Percentiles rank a stretch among this genome's conserved stretches.
Conservation (phyloP, 345 rosid genomes). For the Melaleuca quinquenervia region DNA sequence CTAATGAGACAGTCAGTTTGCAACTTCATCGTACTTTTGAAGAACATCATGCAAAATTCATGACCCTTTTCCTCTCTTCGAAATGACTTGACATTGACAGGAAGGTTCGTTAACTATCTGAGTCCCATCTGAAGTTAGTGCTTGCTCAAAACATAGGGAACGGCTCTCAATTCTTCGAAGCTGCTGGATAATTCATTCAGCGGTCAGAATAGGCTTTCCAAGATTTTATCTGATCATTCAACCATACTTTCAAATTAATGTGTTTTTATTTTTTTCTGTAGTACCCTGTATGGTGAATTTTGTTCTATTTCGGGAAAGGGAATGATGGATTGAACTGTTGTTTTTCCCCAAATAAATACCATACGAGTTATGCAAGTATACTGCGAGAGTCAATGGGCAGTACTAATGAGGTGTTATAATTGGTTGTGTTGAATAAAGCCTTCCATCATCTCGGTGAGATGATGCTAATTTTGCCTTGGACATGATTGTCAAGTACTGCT, state of each 20-base stretch:
- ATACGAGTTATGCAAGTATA: not conserved
- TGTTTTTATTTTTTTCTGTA: not conserved
- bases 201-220: not conserved
- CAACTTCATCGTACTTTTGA: not conserved
- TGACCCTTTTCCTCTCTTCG: not conserved
- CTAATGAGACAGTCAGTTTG: not conserved
- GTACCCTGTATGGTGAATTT: not conserved
- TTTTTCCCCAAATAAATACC: not conserved
- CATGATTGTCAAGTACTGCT: not conserved
- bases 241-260: not conserved
- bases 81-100: constrained; percentile 19
- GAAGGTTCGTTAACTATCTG: constrained; percentile 66
- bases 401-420: not conserved
- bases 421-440: not conserved
- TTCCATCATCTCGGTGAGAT: not conserved
- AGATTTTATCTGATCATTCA: not conserved
- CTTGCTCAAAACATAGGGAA: not conserved
- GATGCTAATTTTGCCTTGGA: not conserved
- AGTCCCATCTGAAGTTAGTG: constrained; percentile 57
- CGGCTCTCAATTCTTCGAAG: not conserved
- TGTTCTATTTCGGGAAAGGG: not conserved
- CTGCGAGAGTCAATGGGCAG: not conserved
- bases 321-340: not conserved
- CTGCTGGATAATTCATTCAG: not conserved
- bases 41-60: not conserved